Evolutionary conservation across 768 basidiomycete species (phyloP).

Genomic region (Mycena rosella): DNA sequence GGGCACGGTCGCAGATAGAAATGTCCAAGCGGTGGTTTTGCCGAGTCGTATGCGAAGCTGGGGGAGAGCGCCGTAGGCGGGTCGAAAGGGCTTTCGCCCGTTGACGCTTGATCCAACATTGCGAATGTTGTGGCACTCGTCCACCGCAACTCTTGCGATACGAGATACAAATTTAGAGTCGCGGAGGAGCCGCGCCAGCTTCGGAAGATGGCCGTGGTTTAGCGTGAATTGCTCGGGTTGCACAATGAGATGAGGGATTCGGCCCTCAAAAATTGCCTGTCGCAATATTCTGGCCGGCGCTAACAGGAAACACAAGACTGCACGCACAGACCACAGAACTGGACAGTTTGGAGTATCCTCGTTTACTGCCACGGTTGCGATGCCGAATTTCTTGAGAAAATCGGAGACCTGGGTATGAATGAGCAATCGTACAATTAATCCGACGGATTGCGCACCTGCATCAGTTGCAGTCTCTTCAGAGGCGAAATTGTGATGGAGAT

Average conservation of each 20-base stretch:
- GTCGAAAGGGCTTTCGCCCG: neutral
- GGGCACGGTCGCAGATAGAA: constrained; percentile 9
- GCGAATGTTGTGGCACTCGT: constrained; percentile 13
- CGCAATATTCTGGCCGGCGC: too few relatives aligned
- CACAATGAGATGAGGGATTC: constrained; percentile 8
- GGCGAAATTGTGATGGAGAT: constrained; percentile 2
- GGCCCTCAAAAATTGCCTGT: neutral
- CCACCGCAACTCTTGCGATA: neutral
- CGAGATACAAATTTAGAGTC: constrained; percentile 1
- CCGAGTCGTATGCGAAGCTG: neutral
- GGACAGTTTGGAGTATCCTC: constrained; percentile 17
- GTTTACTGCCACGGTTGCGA: constrained; percentile 2
- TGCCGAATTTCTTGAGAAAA: constrained; percentile 1
- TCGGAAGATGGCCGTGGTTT: constrained; percentile 5
- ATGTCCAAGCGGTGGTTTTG: neutral
- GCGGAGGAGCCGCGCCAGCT: neutral
- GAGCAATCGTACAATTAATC: neutral
- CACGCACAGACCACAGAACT: neutral
- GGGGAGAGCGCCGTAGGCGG: neutral
- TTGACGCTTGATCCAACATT: neutral
- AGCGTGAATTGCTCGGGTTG: constrained; percentile 4
- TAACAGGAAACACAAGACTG: too few relatives aligned
- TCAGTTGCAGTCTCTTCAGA: constrained; percentile 1
- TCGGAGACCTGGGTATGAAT: neutral
- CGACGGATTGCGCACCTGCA: constrained; percentile 1